phyloP scores from a whole-genome alignment of 768 basidiomycete genomes.

The Suillus luteus region DNA sequence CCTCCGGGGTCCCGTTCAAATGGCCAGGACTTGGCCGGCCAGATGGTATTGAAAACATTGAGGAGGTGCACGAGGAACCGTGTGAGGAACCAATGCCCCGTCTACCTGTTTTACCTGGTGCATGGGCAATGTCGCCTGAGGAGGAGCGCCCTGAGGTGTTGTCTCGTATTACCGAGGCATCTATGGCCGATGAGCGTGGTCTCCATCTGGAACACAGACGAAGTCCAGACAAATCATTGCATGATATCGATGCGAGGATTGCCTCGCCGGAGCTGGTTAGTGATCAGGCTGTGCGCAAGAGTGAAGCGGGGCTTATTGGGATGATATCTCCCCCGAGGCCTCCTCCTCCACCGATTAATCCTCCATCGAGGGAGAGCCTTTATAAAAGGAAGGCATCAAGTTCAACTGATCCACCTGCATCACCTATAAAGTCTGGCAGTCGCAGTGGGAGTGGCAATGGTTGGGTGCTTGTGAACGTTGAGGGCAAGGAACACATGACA shows the following conservation, averaged over 20 bases:
- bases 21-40: conserved; percentile 55
- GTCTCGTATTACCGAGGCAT: conserved; percentile 19
- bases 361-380: conserved; percentile 28
- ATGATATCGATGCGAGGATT: conserved; percentile 53
- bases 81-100: conserved; percentile 27
- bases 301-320: conserved; percentile 63
- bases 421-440: conserved; percentile 36
- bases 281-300: conserved; percentile 51
- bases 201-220: conserved; percentile 29
- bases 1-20: conserved; percentile 56
- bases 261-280: conserved; percentile 53
- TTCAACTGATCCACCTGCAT: conserved; percentile 29
- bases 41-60: conserved; percentile 40
- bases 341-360: conserved; percentile 27
- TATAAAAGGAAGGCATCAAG: conserved; percentile 24
- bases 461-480: conserved; percentile 69
- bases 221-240: conserved; percentile 39
- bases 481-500: conserved; percentile 39
- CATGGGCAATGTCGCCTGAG: conserved; percentile 57
- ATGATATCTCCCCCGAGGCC: conserved; percentile 42
- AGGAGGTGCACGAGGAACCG: conserved; percentile 35
- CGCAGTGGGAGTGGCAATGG: conserved; percentile 49
- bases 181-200: conserved; percentile 29
- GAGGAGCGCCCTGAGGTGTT: conserved; percentile 43
- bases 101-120: conserved; percentile 49